These are phyloP conservation scores for Xylariaceae sp. DNA, from an alignment of 2,329 filamentous ascomycete genomes.

Conservation along the genomic window DNA sequence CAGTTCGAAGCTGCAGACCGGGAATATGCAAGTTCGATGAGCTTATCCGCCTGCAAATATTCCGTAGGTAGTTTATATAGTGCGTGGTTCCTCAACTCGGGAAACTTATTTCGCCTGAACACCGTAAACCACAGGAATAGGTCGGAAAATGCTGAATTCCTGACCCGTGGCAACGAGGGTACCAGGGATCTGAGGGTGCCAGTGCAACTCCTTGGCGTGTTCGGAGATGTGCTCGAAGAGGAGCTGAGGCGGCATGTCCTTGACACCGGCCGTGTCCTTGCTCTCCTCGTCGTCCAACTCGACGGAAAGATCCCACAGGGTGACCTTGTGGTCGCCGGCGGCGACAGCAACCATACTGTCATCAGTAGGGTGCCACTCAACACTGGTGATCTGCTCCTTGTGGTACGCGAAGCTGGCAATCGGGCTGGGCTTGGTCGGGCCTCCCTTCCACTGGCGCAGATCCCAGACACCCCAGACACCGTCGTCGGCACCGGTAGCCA, in stretches of 20 bases:
- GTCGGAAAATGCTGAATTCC: conserved; percentile 80
- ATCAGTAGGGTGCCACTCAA: conserved; percentile 97
- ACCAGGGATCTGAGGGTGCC: conserved; percentile 94
- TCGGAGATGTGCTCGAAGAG: conserved; percentile 97
- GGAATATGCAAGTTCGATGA: background rate
- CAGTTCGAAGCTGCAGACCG: background rate
- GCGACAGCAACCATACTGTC: conserved; percentile 93
- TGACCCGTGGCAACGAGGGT: conserved; percentile 85
- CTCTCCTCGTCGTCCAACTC: conserved; percentile 97
- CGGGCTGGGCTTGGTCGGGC: conserved; percentile 60
- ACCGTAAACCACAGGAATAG: conserved; percentile 65
- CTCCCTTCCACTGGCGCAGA: conserved; percentile 85
- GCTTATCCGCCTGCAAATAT: background rate
- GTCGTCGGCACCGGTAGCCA: conserved; percentile 89
- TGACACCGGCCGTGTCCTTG: conserved; percentile 77
- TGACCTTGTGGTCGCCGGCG: conserved; percentile 88
- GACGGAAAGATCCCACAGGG: conserved; percentile 93
- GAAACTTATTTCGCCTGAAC: conserved; percentile 28
- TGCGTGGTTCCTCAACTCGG: background rate
- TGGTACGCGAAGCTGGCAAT: conserved; percentile 95
- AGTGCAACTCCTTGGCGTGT: conserved; percentile 91
- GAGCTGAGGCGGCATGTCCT: conserved; percentile 88
- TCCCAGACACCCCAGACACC: conserved; percentile 97
- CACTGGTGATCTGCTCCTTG: conserved; percentile 89
- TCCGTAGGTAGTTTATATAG: background rate